Conservation (phyloP, 495 filamentous ascomycete species). For the Xanthoparmelia taractica region DNA sequence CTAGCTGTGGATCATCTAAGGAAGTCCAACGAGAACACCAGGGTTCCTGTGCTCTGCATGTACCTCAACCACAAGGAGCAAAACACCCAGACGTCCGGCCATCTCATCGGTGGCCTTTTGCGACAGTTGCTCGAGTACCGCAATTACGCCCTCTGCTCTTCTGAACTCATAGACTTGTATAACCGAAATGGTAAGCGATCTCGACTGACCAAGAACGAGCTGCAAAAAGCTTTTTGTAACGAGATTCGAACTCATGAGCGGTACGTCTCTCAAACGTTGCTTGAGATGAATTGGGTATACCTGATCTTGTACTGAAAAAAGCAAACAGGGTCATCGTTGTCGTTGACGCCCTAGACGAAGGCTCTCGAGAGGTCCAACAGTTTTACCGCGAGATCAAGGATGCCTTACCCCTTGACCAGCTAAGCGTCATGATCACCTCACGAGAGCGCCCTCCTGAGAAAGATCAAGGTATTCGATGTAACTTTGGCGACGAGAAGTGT, state of each 20-base stretch:
- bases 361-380: neutral
- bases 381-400: neutral
- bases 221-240: slow-evolving; percentile 13
- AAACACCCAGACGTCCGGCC: slow-evolving; percentile 20
- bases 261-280: neutral
- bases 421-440: slow-evolving; percentile 20
- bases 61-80: slow-evolving; percentile 28
- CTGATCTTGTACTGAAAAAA: neutral
- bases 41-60: slow-evolving; percentile 26
- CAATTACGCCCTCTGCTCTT: slow-evolving; percentile 11
- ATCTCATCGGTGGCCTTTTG: slow-evolving; percentile 27
- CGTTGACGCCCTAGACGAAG: slow-evolving; percentile 20
- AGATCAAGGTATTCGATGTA: neutral
- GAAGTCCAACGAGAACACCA: neutral
- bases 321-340: slow-evolving; percentile 17
- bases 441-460: neutral
- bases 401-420: neutral
- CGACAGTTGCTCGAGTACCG: slow-evolving; percentile 28
- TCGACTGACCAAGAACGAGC: slow-evolving; percentile 16
- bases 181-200: too few relatives aligned
- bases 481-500: neutral
- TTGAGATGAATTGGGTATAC: too few relatives aligned
- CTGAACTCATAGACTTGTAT: slow-evolving; percentile 16
- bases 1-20: slow-evolving; percentile 22
- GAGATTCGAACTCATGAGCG: slow-evolving; percentile 16